Percentiles rank a stretch among this genome's conserved stretches.
Evolutionary conservation across 495 filamentous ascomycete species (phyloP).

Genomic region (Aspergillus cristatus): DNA sequence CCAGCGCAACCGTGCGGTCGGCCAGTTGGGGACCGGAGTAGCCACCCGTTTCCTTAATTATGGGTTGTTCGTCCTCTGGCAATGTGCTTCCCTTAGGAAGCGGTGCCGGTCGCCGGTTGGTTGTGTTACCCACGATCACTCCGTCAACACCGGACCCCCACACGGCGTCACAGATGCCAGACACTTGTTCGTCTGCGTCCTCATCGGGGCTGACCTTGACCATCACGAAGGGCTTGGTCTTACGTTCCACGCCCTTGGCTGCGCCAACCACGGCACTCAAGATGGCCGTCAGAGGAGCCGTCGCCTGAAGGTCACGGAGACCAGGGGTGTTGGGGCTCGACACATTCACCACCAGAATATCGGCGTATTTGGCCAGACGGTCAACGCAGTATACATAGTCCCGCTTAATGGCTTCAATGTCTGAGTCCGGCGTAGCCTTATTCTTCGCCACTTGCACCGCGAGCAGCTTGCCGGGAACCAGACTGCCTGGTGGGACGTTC

Average conservation of each 20-base stretch:
- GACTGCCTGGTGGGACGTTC: slow-evolving; percentile 59
- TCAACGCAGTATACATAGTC: slow-evolving; percentile 87
- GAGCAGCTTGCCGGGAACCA: slow-evolving; percentile 64
- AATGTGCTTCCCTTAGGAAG: slow-evolving; percentile 54
- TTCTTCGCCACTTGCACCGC: slow-evolving; percentile 99
- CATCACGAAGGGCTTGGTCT: slow-evolving; percentile 75
- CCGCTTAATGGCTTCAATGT: slow-evolving; percentile 69
- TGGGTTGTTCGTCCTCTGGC: slow-evolving; percentile 53
- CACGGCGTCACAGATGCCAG: slow-evolving; percentile 80
- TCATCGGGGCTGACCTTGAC: slow-evolving; percentile 97
- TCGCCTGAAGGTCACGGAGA: slow-evolving; percentile 70
- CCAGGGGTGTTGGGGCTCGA: slow-evolving; percentile 94
- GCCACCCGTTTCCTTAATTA: slow-evolving; percentile 70
- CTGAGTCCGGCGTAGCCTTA: slow-evolving; percentile 71
- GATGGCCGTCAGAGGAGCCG: slow-evolving; percentile 70
- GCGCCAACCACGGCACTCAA: slow-evolving; percentile 74
- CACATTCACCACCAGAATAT: slow-evolving; percentile 93
- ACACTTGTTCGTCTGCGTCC: slow-evolving; percentile 70
- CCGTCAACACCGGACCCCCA: slow-evolving; percentile 80
- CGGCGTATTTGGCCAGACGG: slow-evolving; percentile 72
- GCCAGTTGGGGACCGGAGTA: slow-evolving; percentile 88
- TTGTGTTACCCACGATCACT: slow-evolving; percentile 97
- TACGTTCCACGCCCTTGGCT: slow-evolving; percentile 54
- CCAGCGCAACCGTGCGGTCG: slow-evolving; percentile 61
- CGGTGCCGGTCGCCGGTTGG: slow-evolving; percentile 65